Evolutionary conservation across 805 yeast genomes (phyloP).

Genomic region (Schizosaccharomyces octosporus): DNA sequence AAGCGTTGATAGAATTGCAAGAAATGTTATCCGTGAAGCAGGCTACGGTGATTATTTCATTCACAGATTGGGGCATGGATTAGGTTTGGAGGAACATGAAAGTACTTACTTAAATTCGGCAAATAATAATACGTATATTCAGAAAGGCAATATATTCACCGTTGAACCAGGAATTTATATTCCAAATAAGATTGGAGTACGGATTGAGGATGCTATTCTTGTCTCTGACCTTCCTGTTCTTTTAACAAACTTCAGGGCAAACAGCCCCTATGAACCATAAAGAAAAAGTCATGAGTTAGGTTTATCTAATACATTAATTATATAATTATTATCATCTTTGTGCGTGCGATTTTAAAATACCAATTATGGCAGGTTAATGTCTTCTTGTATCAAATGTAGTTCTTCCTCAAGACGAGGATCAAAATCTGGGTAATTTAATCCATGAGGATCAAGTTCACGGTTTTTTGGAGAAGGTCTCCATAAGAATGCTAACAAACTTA

Average conservation of each 20-base stretch:
- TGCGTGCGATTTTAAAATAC: too few relatives aligned
- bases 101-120: neutral
- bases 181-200: neutral
- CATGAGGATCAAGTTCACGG: constrained; percentile 14
- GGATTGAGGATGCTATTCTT: neutral
- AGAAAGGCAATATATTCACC: neutral
- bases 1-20: neutral
- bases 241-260: neutral
- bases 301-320: neutral
- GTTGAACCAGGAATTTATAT: neutral
- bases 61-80: constrained; percentile 1
- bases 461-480: constrained; percentile 97
- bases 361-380: neutral
- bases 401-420: neutral
- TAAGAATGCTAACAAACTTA: constrained; percentile 59
- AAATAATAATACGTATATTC: neutral
- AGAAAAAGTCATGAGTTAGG: neutral
- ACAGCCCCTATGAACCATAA: neutral
- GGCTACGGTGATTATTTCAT: neutral
- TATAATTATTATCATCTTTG: too few relatives aligned
- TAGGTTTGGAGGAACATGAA: neutral
- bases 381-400: neutral
- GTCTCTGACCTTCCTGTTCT: neutral
- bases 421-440: neutral
- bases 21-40: neutral